Base-by-base conservation (phyloP, 2,329 filamentous ascomycete species). In the Byssothecium circinans region DNA sequence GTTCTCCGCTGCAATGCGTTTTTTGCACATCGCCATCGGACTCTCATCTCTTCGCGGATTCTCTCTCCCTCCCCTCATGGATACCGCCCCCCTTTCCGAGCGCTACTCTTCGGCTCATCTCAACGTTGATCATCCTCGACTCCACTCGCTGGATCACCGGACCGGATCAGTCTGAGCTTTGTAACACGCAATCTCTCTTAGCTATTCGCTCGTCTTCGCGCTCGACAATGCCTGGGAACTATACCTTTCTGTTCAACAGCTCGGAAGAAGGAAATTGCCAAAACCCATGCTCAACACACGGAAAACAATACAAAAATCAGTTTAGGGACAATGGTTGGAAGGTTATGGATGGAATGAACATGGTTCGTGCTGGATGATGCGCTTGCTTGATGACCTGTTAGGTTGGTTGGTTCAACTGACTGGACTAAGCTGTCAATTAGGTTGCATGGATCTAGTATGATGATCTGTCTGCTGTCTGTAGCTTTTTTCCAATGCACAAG, bases 51-150 rank as follows among this genome's bases (percentile, higher is more conserved):
- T 45, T 45, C 49, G 58, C 57, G 54, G 52, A 45, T 52, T 51
- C 52, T 53, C 58, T 60, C 57, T 57, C 56, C 60, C 57, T 57
- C 56, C 59, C 60, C 50, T 50, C 47, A 37, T 33, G 52, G 52
- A 53, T 49, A 53, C 48, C 52, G 54, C 53, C 56, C 35, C 47
- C 14, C 20, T 40, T 18, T 11, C 6, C 14, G 52, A 58, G 59
- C 55, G 55, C 59, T 59, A 60, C 57, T 47, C 10, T 46, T 51
- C 41, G 56, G 61, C 62, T 61, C 61, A 50, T 29, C 14, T 61
- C 40, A 65, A 44, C 35, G 61, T 65, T 68, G 62, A 65, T 68
- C 65, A 65, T 53, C 58, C 55, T 61, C 50, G n/a, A 25, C n/a
- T 39, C 49, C 51, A 19, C 34, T 47, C 43, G 43, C 48, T 23